Percentiles rank a stretch among this genome's conserved stretches.
phyloP scores from a whole-genome alignment of 495 filamentous ascomycete species.

The Xylaria cubensis region DNA sequence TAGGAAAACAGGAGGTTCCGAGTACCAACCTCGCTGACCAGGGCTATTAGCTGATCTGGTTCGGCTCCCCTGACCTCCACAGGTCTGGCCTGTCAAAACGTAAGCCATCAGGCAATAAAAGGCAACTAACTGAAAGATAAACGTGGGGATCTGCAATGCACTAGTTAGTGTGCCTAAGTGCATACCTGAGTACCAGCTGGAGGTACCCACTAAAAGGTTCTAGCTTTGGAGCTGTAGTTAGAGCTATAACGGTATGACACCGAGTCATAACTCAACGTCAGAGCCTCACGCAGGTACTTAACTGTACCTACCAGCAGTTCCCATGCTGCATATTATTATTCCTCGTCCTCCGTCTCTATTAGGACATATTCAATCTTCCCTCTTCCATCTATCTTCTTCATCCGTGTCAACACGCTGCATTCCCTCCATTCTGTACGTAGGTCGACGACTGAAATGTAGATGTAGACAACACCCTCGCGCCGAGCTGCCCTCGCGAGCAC shows the following conservation, averaged over 20 bases:
- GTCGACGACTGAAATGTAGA: constrained; percentile 27
- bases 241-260: not conserved
- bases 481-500: constrained; percentile 18
- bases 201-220: constrained; percentile 14
- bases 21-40: not conserved
- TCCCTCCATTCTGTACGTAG: not conserved
- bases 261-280: not conserved
- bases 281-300: not conserved
- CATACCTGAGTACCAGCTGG: not conserved
- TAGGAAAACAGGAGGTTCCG: not conserved
- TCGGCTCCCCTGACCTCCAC: not conserved
- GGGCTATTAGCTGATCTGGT: too few relatives aligned
- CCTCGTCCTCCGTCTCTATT: not conserved
- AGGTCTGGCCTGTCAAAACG: not conserved
- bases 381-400: not conserved
- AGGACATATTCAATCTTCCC: not conserved
- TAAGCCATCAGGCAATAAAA: not conserved
- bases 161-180: constrained; percentile 8
- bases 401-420: not conserved
- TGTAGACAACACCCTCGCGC: constrained; percentile 17
- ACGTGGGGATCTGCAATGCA: constrained; percentile 5
- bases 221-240: not conserved
- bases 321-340: not conserved
- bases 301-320: not conserved
- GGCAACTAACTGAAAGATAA: not conserved